These are phyloP conservation scores for Beauveria sp. DNA, from an alignment of 2,329 filamentous ascomycete species.

Conservation along the genomic window DNA sequence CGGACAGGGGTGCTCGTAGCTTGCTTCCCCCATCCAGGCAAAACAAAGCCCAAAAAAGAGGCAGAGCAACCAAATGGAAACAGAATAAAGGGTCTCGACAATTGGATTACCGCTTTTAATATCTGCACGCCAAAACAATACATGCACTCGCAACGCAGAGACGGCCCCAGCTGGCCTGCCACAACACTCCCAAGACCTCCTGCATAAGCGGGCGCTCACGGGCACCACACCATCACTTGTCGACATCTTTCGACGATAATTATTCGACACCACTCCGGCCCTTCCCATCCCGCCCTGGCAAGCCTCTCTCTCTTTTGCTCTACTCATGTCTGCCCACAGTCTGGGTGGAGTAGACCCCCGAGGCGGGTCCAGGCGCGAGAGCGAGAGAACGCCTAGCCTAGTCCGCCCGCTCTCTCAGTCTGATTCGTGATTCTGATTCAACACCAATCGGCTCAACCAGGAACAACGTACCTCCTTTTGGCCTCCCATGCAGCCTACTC, in stretches of 20 bases:
- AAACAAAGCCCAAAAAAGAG: neutral
- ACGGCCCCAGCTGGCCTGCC: neutral
- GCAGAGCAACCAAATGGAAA: neutral
- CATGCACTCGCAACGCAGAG: neutral
- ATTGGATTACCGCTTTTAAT: neutral
- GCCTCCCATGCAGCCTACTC: too few relatives aligned
- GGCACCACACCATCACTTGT: neutral
- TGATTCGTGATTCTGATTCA: neutral
- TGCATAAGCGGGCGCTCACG: conserved; percentile 5
- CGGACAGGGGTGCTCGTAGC: neutral
- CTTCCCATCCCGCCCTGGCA: neutral
- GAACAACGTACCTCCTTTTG: neutral
- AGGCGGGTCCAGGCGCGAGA: neutral
- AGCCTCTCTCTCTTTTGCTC: neutral
- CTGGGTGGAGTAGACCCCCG: neutral
- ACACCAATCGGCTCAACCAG: neutral
- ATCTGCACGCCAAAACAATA: neutral
- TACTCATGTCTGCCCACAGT: neutral
- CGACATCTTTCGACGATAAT: too few relatives aligned
- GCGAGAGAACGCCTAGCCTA: neutral
- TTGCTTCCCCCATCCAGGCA: too few relatives aligned
- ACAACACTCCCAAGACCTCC: neutral
- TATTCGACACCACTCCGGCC: neutral
- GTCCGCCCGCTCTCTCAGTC: neutral
- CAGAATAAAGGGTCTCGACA: neutral